Conservation (phyloP, 345 rosid genomes). For the Aquilaria malaccensis region DNA sequence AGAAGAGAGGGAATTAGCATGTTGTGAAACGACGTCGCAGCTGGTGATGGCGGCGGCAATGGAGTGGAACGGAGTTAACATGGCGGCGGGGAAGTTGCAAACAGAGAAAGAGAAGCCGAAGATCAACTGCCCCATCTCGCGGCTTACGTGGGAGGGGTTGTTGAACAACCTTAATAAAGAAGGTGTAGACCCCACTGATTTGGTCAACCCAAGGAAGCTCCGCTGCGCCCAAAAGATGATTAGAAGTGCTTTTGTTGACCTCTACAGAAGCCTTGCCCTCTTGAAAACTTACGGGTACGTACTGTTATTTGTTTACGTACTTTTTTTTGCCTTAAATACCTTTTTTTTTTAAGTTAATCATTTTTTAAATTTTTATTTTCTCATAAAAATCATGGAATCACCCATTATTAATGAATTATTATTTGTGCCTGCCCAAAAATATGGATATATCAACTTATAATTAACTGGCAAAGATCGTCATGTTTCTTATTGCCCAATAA, state of each 20-base stretch:
- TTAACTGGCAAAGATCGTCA: too few species aligned
- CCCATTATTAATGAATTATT: too few species aligned
- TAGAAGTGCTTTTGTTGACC: constrained; percentile 81
- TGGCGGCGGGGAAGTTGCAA: constrained; percentile 50
- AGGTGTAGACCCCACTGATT: constrained; percentile 34
- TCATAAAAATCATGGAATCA: too few species aligned
- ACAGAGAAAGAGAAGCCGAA: constrained; percentile 69
- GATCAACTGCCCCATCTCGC: constrained; percentile 3
- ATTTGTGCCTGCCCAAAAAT: too few species aligned
- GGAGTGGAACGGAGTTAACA: constrained; percentile 68
- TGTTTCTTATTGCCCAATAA: too few species aligned
- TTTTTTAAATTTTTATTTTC: too few species aligned
- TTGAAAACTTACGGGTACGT: constrained; percentile 69
- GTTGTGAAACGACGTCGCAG: too few species aligned
- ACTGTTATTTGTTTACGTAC: too few species aligned
- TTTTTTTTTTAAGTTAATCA: too few species aligned
- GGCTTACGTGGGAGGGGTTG: constrained; percentile 61
- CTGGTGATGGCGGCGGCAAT: constrained; percentile 41
- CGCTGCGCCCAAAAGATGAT: constrained; percentile 88
- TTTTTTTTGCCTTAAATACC: too few species aligned
- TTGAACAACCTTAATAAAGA: constrained; percentile 62
- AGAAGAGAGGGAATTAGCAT: too few species aligned
- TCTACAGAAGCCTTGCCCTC: constrained; percentile 70
- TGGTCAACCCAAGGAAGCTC: constrained; percentile 64
- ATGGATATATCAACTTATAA: too few species aligned